Base-by-base conservation (phyloP, 1,284 basidiomycete species). In the Sporisorium sorghi region DNA sequence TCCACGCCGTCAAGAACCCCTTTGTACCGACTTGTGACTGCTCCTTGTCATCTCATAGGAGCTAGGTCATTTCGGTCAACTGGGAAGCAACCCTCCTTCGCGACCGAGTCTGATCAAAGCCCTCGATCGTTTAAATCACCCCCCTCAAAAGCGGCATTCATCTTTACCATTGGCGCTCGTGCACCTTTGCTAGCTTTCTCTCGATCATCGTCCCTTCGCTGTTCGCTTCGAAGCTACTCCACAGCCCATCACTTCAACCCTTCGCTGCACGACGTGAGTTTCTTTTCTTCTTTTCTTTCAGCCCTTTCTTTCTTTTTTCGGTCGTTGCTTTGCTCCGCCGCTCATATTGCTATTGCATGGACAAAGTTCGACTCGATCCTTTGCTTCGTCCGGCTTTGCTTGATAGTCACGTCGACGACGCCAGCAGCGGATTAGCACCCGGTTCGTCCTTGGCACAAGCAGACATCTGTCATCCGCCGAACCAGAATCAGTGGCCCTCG, bases 331-430 rank as follows among this genome's bases (percentile, higher is more conserved):
- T n/a, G n/a, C n/a, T n/a, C 33, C 33, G 32, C 19, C 5, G 43
- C 51, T 33, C 5, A 24, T 23, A 23, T 30, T 26, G 40, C 32
- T 39, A n/a, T 42, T 43, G 49, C 21, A 53, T 54, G 37, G 17
- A 23, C 15, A 2, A n/a, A 50, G 9, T 32, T 5, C 39, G 32
- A 12, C 19, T 14, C 23, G 15, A 9, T 17, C 17, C n/a, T 53
- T 47, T 19, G 23, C 21, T 42, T n/a, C 26, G 37, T 47, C 47
- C 42, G 59, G 35, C 33, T 56, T 52, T 55, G 40, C 58, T 68
- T 44, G 57, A 61, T 58, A 69, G 60, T 63, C 26, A 63, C 66
- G 60, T 69, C 48, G 57, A 69, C 66, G 66, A 69, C 66, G 60
- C 66, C 58, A 69, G 60, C 66, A 63, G 56, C 59, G 48, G 66